Evolutionary conservation across 352 stramenopile species (phyloP).

Genomic region (Blastocystis sp.): DNA sequence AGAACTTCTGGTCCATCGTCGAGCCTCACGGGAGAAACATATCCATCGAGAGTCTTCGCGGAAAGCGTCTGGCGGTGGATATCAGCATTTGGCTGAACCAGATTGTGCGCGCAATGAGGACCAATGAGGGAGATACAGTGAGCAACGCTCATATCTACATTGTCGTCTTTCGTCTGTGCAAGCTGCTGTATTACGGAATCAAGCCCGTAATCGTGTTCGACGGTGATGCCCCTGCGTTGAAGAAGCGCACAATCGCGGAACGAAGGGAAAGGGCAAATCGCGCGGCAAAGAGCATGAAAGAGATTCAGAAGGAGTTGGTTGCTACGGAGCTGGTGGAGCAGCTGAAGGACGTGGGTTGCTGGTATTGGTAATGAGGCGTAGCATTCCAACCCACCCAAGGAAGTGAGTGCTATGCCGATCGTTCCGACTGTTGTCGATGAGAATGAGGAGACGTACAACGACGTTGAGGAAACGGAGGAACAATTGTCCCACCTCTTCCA

Average conservation of each 20-base stretch:
- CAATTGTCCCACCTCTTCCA: constrained; percentile 10
- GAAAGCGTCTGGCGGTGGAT: constrained; percentile 93
- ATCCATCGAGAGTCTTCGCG: constrained; percentile 94
- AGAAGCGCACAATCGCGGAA: constrained; percentile 84
- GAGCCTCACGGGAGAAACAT: constrained; percentile 92
- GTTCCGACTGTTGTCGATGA: background rate
- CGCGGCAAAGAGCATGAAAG: constrained; percentile 80
- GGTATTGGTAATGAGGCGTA: background rate
- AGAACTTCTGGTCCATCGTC: constrained; percentile 96
- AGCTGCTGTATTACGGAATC: constrained; percentile 92
- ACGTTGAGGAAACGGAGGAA: constrained; percentile 1
- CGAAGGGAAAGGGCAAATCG: constrained; percentile 78
- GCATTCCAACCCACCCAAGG: background rate
- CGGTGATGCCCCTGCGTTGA: constrained; percentile 93
- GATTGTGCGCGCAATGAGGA: constrained; percentile 97
- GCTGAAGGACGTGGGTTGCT: background rate
- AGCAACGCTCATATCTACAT: constrained; percentile 88
- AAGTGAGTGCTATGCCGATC: background rate
- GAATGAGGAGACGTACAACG: background rate
- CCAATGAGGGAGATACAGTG: constrained; percentile 90
- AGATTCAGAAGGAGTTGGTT: constrained; percentile 17
- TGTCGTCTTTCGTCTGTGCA: constrained; percentile 66
- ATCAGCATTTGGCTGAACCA: constrained; percentile 98
- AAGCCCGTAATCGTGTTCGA: constrained; percentile 98
- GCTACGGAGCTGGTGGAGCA: constrained; percentile 12